Base-by-base conservation (phyloP, 768 basidiomycete genomes). In the Obba rivulosa region DNA sequence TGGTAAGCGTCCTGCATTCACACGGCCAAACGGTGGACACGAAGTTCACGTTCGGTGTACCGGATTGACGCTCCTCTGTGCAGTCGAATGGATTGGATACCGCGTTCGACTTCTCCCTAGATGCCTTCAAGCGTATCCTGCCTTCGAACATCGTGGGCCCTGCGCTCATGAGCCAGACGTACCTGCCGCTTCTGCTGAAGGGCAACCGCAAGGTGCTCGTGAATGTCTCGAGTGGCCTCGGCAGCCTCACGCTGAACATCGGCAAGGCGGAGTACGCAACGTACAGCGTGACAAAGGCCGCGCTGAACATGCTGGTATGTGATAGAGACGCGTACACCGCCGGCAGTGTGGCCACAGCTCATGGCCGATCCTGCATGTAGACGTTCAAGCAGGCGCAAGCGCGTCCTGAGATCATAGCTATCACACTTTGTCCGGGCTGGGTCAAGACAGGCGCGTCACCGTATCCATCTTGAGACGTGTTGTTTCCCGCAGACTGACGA, bases 281-380 rank as follows among this genome's bases (percentile, higher is more conserved):
- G 22, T 72, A 72, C 49, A 57, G 58, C 17, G 64, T 69, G 39
- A 64, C 56, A 24, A 71, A 71, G 55, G 57, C 62, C 5, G 67
- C 64, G 8, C 50, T 70, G 36, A 69, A 70, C 46, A 73, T 72
- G 71, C 55, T 71, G 43, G 70, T 71, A 49, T 23, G 65, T 42
- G 14, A 2, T 2, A 14, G 8, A 3, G 16, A 8, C 34, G n/a
- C 31, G 14, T 11, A 22, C 31, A 8, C 20, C 25, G 8, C 16
- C 34, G 44, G 9, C n/a, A 5, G 3, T 25, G 5, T 4, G 18
- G 5, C 35, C 16, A 4, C 5, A 4, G 17, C 28, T 39, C 17
- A 13, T n/a, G 5, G 38, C 28, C 10, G 22, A 40, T 20, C 10
- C 5, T 35, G 21, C 18, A n/a, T 22, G 21, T 28, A 54, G 56